Evolutionary conservation across 2,329 filamentous ascomycete genomes (phyloP).

Genomic region (Zelopaecilomyces penicillatus): DNA sequence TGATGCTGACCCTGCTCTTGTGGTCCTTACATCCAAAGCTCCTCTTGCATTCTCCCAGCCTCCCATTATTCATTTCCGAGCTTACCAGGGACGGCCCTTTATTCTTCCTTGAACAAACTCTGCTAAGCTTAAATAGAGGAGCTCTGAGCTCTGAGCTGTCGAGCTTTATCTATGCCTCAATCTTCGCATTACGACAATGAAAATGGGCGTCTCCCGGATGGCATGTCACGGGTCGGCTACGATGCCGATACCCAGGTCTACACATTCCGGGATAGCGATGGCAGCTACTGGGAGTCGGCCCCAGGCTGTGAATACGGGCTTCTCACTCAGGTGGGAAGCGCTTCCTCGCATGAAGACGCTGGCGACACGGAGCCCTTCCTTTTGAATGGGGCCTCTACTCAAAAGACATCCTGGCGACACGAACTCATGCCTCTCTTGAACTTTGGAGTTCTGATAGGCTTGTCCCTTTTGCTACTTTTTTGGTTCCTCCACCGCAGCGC

Average conservation of each 20-base stretch:
- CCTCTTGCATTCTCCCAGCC: no score
- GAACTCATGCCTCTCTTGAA: constrained; percentile 49
- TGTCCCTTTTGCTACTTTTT: constrained; percentile 42
- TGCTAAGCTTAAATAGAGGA: no score
- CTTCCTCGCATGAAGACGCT: constrained; percentile 13
- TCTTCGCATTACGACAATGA: constrained; percentile 38
- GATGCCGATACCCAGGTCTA: constrained; percentile 47
- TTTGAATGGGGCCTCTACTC: constrained; percentile 10
- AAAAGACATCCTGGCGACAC: constrained; percentile 38
- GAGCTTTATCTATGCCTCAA: constrained; percentile 26
- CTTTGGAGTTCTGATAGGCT: constrained; percentile 45
- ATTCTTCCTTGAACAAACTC: no score
- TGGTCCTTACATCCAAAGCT: no score
- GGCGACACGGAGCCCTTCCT: constrained; percentile 26
- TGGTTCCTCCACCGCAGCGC: constrained; percentile 35
- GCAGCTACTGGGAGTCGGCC: constrained; percentile 41
- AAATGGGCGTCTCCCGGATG: constrained; percentile 43
- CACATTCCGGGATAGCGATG: constrained; percentile 41
- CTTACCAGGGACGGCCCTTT: no score
- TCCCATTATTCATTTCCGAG: no score
- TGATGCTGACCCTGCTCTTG: no score
- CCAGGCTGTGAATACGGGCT: constrained; percentile 42
- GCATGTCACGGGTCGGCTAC: constrained; percentile 47
- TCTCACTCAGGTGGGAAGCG: constrained; percentile 31
- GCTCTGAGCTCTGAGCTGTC: no score